Evolutionary conservation across 768 basidiomycete genomes (phyloP).

Genomic region (Suillus plorans): DNA sequence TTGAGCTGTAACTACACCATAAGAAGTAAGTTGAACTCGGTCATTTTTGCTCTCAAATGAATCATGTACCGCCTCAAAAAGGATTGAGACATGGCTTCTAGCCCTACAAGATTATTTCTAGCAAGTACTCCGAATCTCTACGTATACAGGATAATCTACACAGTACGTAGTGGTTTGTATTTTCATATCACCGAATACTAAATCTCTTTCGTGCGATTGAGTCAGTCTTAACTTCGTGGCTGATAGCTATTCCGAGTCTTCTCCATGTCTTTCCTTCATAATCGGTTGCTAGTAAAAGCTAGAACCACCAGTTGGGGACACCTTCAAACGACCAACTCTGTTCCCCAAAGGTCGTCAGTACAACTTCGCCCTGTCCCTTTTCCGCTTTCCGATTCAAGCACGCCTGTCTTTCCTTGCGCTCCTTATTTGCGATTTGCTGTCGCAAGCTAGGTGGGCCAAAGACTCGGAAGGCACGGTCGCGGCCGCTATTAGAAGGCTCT

Average conservation of each 20-base stretch:
- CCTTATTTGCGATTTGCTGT: background rate
- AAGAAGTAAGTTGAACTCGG: too few relatives aligned
- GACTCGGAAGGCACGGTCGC: background rate
- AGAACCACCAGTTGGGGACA: background rate
- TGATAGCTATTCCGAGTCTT: background rate
- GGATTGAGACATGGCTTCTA: too few relatives aligned
- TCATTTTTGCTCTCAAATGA: too few relatives aligned
- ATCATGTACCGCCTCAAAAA: too few relatives aligned
- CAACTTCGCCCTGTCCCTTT: background rate
- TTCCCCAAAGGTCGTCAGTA: background rate
- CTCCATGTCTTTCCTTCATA: slow-evolving; percentile 1
- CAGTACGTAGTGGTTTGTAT: background rate
- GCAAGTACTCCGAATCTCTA: background rate
- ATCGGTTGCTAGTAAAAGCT: background rate
- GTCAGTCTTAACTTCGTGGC: background rate
- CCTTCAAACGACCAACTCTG: background rate
- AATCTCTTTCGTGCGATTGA: background rate
- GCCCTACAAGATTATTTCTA: background rate
- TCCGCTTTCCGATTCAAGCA: background rate
- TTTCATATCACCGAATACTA: background rate
- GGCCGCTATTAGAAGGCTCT: background rate
- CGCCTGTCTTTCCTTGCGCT: too few relatives aligned
- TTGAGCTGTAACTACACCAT: too few relatives aligned
- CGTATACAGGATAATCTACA: background rate
- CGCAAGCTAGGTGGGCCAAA: background rate